phyloP scores from a whole-genome alignment of 805 yeast species.

The Kregervanrija delftensis region DNA sequence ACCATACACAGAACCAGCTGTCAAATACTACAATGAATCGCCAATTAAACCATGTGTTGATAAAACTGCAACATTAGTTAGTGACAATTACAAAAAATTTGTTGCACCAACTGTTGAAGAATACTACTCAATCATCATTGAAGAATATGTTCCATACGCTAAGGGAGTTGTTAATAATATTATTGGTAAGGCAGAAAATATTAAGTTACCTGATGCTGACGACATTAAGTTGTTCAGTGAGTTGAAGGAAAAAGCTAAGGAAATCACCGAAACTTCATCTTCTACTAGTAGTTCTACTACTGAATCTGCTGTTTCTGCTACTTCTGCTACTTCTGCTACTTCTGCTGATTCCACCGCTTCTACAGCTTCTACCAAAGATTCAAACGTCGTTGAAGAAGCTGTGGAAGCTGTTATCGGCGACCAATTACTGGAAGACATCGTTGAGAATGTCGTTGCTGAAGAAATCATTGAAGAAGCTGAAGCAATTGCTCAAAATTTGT shows the following conservation, averaged over 20 bases:
- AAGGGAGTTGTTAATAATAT: slow-evolving; percentile 1
- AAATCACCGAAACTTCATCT: slow-evolving; percentile 4
- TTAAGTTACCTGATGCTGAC: slow-evolving; percentile 4
- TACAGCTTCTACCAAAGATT: not conserved
- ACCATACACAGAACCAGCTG: slow-evolving; percentile 15
- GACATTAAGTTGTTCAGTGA: slow-evolving; percentile 1
- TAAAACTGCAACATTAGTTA: slow-evolving; percentile 1
- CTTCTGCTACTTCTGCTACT: slow-evolving; percentile 1
- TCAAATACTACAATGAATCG: slow-evolving; percentile 14
- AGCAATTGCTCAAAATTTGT: slow-evolving; percentile 8
- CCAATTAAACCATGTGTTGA: slow-evolving; percentile 21
- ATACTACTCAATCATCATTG: slow-evolving; percentile 7
- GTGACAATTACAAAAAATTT: slow-evolving; percentile 7
- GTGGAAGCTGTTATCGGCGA: not conserved
- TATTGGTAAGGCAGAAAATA: slow-evolving; percentile 1
- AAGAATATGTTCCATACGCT: slow-evolving; percentile 3
- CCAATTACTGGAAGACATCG: not conserved
- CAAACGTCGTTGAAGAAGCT: slow-evolving; percentile 1
- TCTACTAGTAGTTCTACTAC: no score
- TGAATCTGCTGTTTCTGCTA: slow-evolving; percentile 1
- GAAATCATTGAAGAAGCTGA: slow-evolving; percentile 6
- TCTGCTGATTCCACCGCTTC: slow-evolving; percentile 4
- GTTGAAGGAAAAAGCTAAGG: slow-evolving; percentile 3
- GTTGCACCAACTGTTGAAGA: slow-evolving; percentile 15
- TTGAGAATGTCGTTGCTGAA: slow-evolving; percentile 3